Percentiles rank a stretch among this genome's conserved stretches.
phyloP scores from a whole-genome alignment of 108 stramenopile species.

The Conticribra guillardii region DNA sequence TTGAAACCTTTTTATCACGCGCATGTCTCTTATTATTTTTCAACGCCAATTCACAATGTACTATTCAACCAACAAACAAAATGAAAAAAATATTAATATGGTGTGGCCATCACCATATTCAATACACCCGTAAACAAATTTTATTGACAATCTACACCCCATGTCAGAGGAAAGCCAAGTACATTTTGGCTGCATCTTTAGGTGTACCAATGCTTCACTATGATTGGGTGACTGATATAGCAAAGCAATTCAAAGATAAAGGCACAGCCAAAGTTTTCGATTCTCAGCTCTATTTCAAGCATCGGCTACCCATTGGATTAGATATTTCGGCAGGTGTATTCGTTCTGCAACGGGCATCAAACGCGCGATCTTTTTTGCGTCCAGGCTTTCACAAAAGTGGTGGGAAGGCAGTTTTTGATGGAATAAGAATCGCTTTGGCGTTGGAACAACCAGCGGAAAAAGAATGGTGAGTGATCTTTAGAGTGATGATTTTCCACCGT shows the following conservation, averaged over 20 bases:
- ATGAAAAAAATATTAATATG: too few species aligned
- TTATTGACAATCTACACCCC: background rate
- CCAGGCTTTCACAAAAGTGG: constrained; percentile 29
- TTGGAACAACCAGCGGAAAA: constrained; percentile 18
- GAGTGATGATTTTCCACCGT: background rate
- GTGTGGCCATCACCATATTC: too few species aligned
- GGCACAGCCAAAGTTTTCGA: constrained; percentile 30
- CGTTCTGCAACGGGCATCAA: constrained; percentile 36
- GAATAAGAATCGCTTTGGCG: constrained; percentile 42
- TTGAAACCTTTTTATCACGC: too few species aligned
- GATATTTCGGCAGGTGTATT: constrained; percentile 32
- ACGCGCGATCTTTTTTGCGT: constrained; percentile 38
- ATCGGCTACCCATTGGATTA: constrained; percentile 45
- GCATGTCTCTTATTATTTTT: too few species aligned
- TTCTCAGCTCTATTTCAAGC: constrained; percentile 35
- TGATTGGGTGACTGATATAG: constrained; percentile 35
- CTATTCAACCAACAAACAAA: too few species aligned
- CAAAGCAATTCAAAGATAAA: constrained; percentile 23
- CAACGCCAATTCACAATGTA: too few species aligned
- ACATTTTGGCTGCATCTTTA: constrained; percentile 36
- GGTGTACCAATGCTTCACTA: constrained; percentile 45
- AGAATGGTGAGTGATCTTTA: constrained; percentile 27
- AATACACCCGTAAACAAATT: too few species aligned
- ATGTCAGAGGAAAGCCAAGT: constrained; percentile 41
- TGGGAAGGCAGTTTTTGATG: constrained; percentile 27